Base-by-base conservation (phyloP, 441 rosid species). In the Brassica hybrid region DNA sequence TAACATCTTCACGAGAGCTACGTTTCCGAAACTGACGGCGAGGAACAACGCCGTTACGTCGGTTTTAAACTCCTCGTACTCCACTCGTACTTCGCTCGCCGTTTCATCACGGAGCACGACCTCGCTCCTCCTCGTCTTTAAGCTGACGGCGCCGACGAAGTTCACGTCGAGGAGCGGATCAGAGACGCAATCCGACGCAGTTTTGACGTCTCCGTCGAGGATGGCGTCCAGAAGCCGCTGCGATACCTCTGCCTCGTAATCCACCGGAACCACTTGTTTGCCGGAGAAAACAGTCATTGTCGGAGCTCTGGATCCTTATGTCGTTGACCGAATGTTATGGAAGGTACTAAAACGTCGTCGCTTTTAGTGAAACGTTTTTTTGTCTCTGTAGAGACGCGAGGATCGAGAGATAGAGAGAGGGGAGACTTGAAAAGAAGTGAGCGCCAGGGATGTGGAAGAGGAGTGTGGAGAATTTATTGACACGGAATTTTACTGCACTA, bases 181-280 rank as follows among this genome's bases (percentile, higher is more conserved):
- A 63, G 85, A 79, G 69, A 94, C 71, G 75, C 90, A 91, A n/a
- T 89, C 96, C 48, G 83, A 61, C 4, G 88, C 90, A 27, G 93
- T 85, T 67, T 64, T 84, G 57, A 85, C 72, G 83, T 92, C 98
- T 2, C 93, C 88, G 74, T 90, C 60, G 14, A 91, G 87, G 59
- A 88, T 71, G 6, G 97, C 89, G 45, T 93, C 92, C 3, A 96
- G 90, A n/a, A 96, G 97, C 13, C 91, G 90, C 80, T 91, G 97
- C 9, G 98, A 96, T 0, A 86, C 91, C 77, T 91, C 98, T 1
- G 87, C 88, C 82, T 89, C 97, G 88, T 86, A 96, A 85, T 94
- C 93, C 52, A 96, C 83, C 62, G 98, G 99, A 58, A 96, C 97
- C 61, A 94, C 96, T 88, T 96, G 98, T 83, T 82, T 85, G 70